Evolutionary conservation across 129 eudicot genomes (phyloP), one percentile per base, ranked within the genome.

Genomic region (Centella asiatica): DNA sequence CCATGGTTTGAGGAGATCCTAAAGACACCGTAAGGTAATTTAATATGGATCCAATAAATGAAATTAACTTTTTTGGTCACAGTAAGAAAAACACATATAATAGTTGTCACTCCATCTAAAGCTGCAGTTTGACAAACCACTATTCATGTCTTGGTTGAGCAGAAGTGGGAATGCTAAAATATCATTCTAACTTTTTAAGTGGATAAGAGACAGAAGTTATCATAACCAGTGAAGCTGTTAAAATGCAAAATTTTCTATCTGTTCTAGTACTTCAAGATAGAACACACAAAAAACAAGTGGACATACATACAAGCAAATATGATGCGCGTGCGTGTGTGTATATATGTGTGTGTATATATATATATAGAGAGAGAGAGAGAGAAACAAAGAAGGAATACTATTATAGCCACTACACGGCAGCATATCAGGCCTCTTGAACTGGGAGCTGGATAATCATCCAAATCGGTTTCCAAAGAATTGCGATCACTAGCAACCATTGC

Each of bases 361-460:
- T 12, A 57, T 29, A 18, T 20, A 29, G 18, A 19, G 1, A 19
- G 28, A 13, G 40, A 51, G 10, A 22, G 50, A 70, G 40, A 70
- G 65, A 67, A 64, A 67, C 55, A 34, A 62, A 40, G 72, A 66
- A 72, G 54, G 52, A 57, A 25, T 89, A 89, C 97, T 9, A 76
- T 76, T 73, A 83, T 78, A 53, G 97, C 88, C 56, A 85, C 74
- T 19, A 83, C 54, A 37, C 90, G 95, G 53, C 88, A 85, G 46
- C 88, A 85, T 59, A 78, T 76, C 67, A 85, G 44, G 82, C 86
- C 73, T 85, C 80, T 72, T 60, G 88, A 67, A 67, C 75, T 60
- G 63, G 69, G 72, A 23, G 63, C 44, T 37, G 64, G 59, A 62
- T 80, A 80, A 12, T 81, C 97, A 66, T 80, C 95, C 18, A 73